These are phyloP conservation scores for Diatrype stigma DNA, from an alignment of 2,329 filamentous ascomycete species.

Conservation along the genomic window DNA sequence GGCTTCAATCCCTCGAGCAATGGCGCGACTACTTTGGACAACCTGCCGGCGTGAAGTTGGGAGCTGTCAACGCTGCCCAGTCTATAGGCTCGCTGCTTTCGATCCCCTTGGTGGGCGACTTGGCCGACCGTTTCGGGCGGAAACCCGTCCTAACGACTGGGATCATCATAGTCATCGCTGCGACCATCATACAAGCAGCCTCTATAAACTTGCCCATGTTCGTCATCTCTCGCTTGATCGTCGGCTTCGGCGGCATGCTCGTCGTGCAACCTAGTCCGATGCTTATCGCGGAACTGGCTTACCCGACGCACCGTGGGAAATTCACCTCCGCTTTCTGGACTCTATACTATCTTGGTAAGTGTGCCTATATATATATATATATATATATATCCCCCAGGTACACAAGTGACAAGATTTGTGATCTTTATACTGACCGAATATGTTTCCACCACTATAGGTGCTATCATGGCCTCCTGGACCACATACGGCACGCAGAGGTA, in stretches of 20 bases:
- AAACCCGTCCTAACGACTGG: slow-evolving; percentile 23
- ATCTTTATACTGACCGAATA: too few relatives aligned
- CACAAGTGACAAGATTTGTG: too few relatives aligned
- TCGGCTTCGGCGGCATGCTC: slow-evolving; percentile 36
- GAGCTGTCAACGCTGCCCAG: slow-evolving; percentile 27
- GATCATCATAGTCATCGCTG: slow-evolving; percentile 30
- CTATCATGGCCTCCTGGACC: slow-evolving; percentile 34
- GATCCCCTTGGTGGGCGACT: slow-evolving; percentile 32
- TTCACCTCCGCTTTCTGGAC: slow-evolving; percentile 31
- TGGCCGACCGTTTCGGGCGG: slow-evolving; percentile 27
- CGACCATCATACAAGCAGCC: slow-evolving; percentile 32
- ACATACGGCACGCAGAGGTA: slow-evolving; percentile 31
- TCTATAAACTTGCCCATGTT: slow-evolving; percentile 32
- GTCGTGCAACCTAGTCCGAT: slow-evolving; percentile 33
- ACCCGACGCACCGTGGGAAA: slow-evolving; percentile 31
- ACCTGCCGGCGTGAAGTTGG: slow-evolving; percentile 26
- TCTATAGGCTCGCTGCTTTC: slow-evolving; percentile 27
- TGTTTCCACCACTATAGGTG: too few relatives aligned
- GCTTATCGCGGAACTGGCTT: slow-evolving; percentile 31
- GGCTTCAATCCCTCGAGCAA: slow-evolving; percentile 33
- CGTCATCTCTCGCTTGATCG: slow-evolving; percentile 32
- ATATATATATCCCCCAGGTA: too few relatives aligned
- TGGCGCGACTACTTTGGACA: slow-evolving; percentile 30
- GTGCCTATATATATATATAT: too few relatives aligned
- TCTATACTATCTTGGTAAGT: slow-evolving; percentile 32